Evolutionary conservation across 2,329 filamentous ascomycete genomes (phyloP), one percentile per base, ranked within the genome.

Genomic region (Cryphonectria radicalis): DNA sequence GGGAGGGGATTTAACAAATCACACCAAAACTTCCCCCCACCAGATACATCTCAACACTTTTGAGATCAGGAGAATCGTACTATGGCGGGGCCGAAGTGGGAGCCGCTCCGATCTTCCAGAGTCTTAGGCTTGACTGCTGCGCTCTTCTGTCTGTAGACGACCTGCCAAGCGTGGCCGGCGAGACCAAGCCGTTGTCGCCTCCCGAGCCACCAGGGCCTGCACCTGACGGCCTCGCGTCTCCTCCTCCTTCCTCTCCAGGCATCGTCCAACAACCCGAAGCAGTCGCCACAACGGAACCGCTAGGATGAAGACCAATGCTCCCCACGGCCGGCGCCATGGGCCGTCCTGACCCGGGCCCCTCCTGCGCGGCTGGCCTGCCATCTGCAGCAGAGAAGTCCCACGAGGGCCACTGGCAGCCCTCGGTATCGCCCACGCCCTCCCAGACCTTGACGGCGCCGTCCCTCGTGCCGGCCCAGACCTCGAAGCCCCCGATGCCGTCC

Each of bases 401-500:
- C 0, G 82, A 79, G 4, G 84, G 82, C 37, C 80, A 76, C 32
- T 82, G 76, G 8, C 81, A 79, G 22, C 87, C 88, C 62, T 81
- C 83, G 3, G 73, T 74, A 55, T 77, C 79, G 37, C 89, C 88
- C 0, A 90, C 85, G 14, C 82, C 82, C 60, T 91, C 87, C 86
- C 88, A 91, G 8, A 90, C 84, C 62, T 82, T 82, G n/a, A 90
- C 85, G 3, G 79, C 76, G 1, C 90, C 89, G 72, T 85, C 81
- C 60, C 83, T 81, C 0, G 86, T 84, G 2, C 89, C 90, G 7
- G 87, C 87, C 89, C 89, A 91, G 63, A 91, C 83, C 77, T 91
- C 90, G 73, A 89, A 89, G 1, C 84, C 84, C 1, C 81, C 80
- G 0, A 73, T 71, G 0, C 73, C 75, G 0, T 76, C 77, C 4